Evolutionary conservation across 2,329 filamentous ascomycete species (phyloP).

Genomic region (Raffaelea arxii): DNA sequence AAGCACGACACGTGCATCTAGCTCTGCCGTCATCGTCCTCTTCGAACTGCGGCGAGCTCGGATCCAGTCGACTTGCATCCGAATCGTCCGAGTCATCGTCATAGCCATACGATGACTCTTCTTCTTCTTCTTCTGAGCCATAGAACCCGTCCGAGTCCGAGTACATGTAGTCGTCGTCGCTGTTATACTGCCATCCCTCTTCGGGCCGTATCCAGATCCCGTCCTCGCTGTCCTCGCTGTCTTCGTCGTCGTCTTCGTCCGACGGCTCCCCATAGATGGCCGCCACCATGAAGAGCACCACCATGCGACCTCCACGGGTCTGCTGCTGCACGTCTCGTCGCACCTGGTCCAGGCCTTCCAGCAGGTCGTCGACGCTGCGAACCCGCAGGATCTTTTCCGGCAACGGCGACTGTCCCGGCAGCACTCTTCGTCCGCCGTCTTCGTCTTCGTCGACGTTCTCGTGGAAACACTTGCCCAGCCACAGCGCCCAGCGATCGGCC

Average conservation of each 20-base stretch:
- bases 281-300: constrained; percentile 10
- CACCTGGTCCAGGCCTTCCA: neutral
- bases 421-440: neutral
- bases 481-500: constrained; percentile 5
- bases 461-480: neutral
- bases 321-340: neutral
- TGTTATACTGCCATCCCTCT: too few relatives aligned
- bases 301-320: neutral
- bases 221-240: neutral
- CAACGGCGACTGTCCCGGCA: too few relatives aligned
- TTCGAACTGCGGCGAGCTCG: too few relatives aligned
- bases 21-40: too few relatives aligned
- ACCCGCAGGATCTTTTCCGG: neutral
- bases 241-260: neutral
- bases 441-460: neutral
- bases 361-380: constrained; percentile 2
- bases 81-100: too few relatives aligned
- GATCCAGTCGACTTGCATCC: too few relatives aligned
- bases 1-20: too few relatives aligned
- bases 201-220: too few relatives aligned
- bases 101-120: too few relatives aligned
- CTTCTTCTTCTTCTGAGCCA: too few relatives aligned
- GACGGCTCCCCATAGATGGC: neutral
- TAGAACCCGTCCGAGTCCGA: too few relatives aligned
- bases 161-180: too few relatives aligned